Base-by-base conservation (phyloP, 768 basidiomycete genomes). In the Xerocomus spinulosus region DNA sequence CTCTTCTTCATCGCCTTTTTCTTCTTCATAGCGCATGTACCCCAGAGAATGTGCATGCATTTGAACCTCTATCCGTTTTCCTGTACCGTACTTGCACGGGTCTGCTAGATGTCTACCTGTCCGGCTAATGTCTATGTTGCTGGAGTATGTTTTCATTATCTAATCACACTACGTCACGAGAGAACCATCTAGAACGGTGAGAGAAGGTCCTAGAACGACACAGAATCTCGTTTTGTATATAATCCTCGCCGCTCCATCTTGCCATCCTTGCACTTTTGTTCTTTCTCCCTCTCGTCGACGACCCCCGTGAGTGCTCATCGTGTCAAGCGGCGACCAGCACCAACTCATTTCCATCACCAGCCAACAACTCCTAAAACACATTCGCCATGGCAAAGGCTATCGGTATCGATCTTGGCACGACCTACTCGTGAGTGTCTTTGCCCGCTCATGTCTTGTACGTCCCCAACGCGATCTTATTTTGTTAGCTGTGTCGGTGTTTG, bases 401-500 rank as follows among this genome's bases (percentile, higher is more conserved):
- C 66, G 88, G 88, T 70, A 92, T 92, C 65, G 88, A 92, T 79
- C 78, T 91, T 58, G 87, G 87, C 61, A 95, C 93, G 53, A 96
- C 93, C 44, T 91, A 91, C 78, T 91, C 88, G 87, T 90, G 66
- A 56, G 86, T 78, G 15, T 23, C 38, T 33, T 9, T n/a, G n/a
- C 23, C 12, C 12, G 28, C 25, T 28, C 15, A 12, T 12, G 7
- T 4, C 4, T 34, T 56, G 39, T 48, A 24, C 56, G 38, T 12
- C 40, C 21, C 47, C 37, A 51, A 36, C 40, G 36, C 30, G 29
- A 48, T 30, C 48, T 52, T 18, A n/a, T n/a, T n/a, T n/a, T n/a
- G n/a, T n/a, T 32, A 93, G 90, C n/a, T 97, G 94, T 71, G 95
- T 97, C 62, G 95, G 90, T 79, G 94, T 98, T 54, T 98, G 94